These are phyloP conservation scores for Cladosporium sp. DNA, from an alignment of 2,329 filamentous ascomycete species.

Conservation along the genomic window DNA sequence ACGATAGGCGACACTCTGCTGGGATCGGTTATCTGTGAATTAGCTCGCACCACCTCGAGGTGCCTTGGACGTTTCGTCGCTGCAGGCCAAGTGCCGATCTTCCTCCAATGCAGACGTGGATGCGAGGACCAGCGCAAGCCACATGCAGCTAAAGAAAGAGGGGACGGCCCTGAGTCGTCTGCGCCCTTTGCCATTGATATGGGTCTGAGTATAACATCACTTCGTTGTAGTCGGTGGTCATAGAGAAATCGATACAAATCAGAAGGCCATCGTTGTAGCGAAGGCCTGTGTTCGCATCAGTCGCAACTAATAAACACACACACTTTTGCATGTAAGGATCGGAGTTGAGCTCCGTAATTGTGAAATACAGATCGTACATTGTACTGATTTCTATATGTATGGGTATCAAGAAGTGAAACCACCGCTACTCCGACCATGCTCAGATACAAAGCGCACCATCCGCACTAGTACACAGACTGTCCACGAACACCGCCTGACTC, in stretches of 20 bases:
- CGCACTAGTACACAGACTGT: conserved; percentile 8
- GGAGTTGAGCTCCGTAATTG: background rate
- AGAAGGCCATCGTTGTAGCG: no score
- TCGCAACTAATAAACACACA: background rate
- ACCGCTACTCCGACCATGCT: background rate
- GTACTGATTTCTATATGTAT: background rate
- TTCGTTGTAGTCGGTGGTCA: no score
- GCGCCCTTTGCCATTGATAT: background rate
- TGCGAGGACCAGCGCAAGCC: background rate
- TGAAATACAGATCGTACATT: background rate
- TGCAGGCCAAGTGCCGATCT: background rate
- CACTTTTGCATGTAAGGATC: background rate
- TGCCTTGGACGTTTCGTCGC: background rate
- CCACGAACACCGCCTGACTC: conserved; percentile 28
- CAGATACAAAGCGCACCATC: background rate
- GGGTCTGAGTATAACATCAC: background rate
- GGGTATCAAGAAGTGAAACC: background rate
- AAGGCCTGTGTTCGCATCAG: no score
- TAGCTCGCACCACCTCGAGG: background rate
- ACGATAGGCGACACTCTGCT: background rate
- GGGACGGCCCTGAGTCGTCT: background rate
- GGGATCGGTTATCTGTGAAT: background rate
- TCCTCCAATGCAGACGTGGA: background rate
- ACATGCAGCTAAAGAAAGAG: conserved; percentile 1
- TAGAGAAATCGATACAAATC: no score